Percentiles rank a stretch among this genome's conserved stretches.
phyloP scores from a whole-genome alignment of 495 filamentous ascomycete genomes.

The Cercophora sp. region DNA sequence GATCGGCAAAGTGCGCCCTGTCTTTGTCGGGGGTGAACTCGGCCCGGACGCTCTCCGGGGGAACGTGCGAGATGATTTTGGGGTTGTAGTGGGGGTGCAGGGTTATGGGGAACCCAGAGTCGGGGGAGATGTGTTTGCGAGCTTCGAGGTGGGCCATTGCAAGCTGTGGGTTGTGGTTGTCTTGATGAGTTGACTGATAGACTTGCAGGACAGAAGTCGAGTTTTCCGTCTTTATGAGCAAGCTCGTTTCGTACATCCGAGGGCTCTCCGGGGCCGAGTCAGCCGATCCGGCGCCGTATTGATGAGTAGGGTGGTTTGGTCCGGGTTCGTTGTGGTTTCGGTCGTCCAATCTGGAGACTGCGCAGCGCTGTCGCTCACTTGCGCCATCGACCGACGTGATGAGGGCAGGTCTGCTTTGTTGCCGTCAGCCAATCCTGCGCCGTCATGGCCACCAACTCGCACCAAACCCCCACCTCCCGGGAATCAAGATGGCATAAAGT shows the following conservation, averaged over 20 bases:
- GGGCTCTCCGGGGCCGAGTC: background rate
- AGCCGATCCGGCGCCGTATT: background rate
- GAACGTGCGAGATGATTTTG: conserved; percentile 44
- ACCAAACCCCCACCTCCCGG: background rate
- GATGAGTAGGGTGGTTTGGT: background rate
- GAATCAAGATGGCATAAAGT: background rate
- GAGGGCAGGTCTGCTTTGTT: too few species aligned
- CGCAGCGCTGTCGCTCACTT: background rate
- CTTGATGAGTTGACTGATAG: too few species aligned
- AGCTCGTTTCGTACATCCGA: too few species aligned
- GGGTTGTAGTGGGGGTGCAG: conserved; percentile 59
- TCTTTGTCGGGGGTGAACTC: conserved; percentile 43
- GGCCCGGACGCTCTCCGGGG: conserved; percentile 42
- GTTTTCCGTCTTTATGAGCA: too few species aligned
- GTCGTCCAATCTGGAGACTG: conserved; percentile 6
- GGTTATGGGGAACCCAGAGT: conserved; percentile 36
- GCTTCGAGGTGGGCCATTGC: conserved; percentile 34
- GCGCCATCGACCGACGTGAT: conserved; percentile 8
- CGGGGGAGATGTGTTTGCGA: conserved; percentile 33
- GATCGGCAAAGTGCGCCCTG: conserved; percentile 48
- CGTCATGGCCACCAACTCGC: background rate
- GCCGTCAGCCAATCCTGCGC: too few species aligned
- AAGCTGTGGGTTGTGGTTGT: background rate
- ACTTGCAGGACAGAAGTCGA: too few species aligned
- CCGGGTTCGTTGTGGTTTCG: background rate